Evolutionary conservation across 306 rosid genomes (phyloP).

Genomic region (Prunus fruticosa): DNA sequence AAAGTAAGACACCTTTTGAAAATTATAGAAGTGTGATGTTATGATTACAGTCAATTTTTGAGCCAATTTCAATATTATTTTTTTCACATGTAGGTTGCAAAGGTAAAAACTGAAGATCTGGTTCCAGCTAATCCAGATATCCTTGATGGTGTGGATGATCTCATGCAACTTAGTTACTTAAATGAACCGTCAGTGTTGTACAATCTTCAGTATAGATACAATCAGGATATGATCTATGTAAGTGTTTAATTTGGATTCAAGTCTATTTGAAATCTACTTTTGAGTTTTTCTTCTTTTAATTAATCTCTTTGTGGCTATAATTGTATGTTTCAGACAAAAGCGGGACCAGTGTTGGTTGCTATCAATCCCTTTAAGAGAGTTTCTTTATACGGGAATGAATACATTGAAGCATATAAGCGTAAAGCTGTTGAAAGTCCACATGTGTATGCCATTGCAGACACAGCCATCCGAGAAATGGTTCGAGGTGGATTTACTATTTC

Average conservation of each 20-base stretch:
- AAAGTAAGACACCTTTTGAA: constrained; percentile 49
- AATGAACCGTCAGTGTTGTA: constrained; percentile 92
- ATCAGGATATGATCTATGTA: constrained; percentile 86
- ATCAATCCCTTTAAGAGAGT: constrained; percentile 95
- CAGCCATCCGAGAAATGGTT: constrained; percentile 91
- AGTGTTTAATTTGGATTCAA: constrained; percentile 30
- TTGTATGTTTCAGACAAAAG: constrained; percentile 74
- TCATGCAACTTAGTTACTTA: constrained; percentile 98
- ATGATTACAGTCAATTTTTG: constrained; percentile 16
- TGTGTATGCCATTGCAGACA: constrained; percentile 94
- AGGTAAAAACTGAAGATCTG: constrained; percentile 69
- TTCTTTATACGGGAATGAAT: constrained; percentile 73
- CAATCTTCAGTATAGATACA: constrained; percentile 86
- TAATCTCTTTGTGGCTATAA: constrained; percentile 17
- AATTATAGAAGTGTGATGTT: constrained; percentile 12
- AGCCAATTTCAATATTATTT: neutral
- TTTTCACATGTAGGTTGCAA: constrained; percentile 55
- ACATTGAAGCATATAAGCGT: constrained; percentile 79
- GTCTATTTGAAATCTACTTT: constrained; percentile 1
- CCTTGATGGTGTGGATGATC: constrained; percentile 98
- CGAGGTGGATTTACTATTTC: constrained; percentile 52
- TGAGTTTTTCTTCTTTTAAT: constrained; percentile 7
- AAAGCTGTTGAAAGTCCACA: constrained; percentile 78
- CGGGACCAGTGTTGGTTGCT: constrained; percentile 98
- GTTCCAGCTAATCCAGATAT: constrained; percentile 94